Evolutionary conservation across 306 rosid genomes (phyloP).

Genomic region (Lupinus albus): DNA sequence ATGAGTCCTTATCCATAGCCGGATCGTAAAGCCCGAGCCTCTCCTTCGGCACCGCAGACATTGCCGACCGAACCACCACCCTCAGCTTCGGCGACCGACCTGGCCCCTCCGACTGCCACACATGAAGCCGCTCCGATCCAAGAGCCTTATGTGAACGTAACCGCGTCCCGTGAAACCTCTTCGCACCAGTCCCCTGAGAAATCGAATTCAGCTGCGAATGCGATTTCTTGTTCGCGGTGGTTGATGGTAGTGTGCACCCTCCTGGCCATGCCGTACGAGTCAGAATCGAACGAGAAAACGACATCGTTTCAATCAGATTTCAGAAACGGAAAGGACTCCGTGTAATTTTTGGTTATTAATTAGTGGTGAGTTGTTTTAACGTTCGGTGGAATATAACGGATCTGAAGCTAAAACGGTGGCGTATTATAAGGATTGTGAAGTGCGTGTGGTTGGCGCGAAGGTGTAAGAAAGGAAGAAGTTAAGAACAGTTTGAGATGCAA

Average conservation of each 20-base stretch:
- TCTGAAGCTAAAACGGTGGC: neutral
- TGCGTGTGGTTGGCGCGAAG: neutral
- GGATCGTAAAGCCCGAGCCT: conserved; percentile 94
- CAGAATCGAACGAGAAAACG: conserved; percentile 48
- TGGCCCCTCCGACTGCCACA: conserved; percentile 78
- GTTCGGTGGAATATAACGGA: neutral
- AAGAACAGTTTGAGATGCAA: neutral
- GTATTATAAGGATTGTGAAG: too few species aligned
- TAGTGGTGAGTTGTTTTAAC: neutral
- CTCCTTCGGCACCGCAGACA: conserved; percentile 86
- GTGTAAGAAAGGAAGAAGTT: neutral
- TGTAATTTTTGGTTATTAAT: neutral
- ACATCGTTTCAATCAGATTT: conserved; percentile 46
- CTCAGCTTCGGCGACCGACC: conserved; percentile 72
- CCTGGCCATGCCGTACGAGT: conserved; percentile 41
- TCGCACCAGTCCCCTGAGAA: conserved; percentile 32
- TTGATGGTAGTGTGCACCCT: conserved; percentile 34
- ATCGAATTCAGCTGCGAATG: conserved; percentile 49
- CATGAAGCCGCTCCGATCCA: conserved; percentile 61
- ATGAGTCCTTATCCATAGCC: conserved; percentile 85
- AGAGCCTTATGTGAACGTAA: conserved; percentile 54
- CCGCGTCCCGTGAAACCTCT: conserved; percentile 58
- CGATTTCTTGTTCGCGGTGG: conserved; percentile 31
- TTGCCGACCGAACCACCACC: conserved; percentile 63
- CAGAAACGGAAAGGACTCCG: neutral